A percentile compares a stretch with the other conserved stretches of the same genome.
These are phyloP conservation scores for Zizania palustris DNA, from an alignment of 202 grass and related monocot genomes.

Conservation along the genomic window DNA sequence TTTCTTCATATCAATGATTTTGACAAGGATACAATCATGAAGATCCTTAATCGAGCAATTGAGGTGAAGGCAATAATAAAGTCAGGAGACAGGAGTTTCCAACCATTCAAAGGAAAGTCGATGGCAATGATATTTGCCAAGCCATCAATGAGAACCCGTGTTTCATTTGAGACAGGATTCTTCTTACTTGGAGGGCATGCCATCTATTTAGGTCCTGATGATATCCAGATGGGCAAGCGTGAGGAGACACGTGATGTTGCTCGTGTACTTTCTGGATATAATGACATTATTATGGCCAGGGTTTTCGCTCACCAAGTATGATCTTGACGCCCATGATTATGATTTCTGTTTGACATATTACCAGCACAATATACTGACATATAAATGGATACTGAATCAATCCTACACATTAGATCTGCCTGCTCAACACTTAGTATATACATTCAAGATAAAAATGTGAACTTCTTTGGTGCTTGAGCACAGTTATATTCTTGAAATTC, in stretches of 20 bases:
- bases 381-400: conserved; percentile 1
- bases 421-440: background rate
- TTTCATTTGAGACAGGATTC: conserved; percentile 98
- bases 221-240: conserved; percentile 99
- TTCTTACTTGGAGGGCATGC: conserved; percentile 96
- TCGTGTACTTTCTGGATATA: conserved; percentile 91
- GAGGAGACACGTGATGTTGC: conserved; percentile 97
- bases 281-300: conserved; percentile 96
- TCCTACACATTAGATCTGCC: conserved; percentile 7
- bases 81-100: conserved; percentile 89
- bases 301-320: conserved; percentile 86
- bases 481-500: conserved; percentile 6
- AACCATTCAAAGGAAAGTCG: conserved; percentile 89
- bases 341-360: background rate
- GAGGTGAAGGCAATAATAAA: conserved; percentile 85
- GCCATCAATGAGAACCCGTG: conserved; percentile 95
- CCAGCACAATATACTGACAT: background rate
- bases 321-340: conserved; percentile 29
- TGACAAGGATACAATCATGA: conserved; percentile 88
- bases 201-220: conserved; percentile 87
- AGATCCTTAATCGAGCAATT: conserved; percentile 72
- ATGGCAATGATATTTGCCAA: conserved; percentile 99
- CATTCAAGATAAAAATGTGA: background rate
- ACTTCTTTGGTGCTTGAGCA: conserved; percentile 10
- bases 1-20: conserved; percentile 95